A percentile compares a stretch with the other conserved stretches of the same genome.
phyloP scores from a whole-genome alignment of 129 eudicot genomes.

The Heracleum sosnowskyi region DNA sequence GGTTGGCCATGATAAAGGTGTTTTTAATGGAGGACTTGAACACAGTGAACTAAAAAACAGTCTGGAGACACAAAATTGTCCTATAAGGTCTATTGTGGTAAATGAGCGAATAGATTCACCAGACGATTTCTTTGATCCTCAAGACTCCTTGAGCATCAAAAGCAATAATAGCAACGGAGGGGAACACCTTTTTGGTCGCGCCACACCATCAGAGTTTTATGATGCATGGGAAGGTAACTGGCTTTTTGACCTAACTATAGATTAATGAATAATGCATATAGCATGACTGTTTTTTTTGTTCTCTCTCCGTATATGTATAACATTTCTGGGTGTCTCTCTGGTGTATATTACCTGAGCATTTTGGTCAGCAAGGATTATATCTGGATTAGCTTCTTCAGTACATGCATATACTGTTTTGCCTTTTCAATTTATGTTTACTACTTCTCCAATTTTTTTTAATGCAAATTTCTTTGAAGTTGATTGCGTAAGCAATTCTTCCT shows the following conservation, averaged over 20 bases:
- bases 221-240: slow-evolving; percentile 95
- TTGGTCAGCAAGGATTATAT: background rate
- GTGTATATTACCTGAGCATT: background rate
- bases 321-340: background rate
- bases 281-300: background rate
- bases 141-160: slow-evolving; percentile 54
- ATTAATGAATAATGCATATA: background rate
- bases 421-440: background rate
- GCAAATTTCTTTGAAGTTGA: background rate
- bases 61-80: slow-evolving; percentile 22
- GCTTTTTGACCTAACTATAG: background rate
- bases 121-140: slow-evolving; percentile 63
- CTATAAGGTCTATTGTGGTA: slow-evolving; percentile 16
- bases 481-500: background rate
- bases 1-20: slow-evolving; percentile 22
- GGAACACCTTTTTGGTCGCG: slow-evolving; percentile 31
- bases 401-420: background rate
- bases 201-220: slow-evolving; percentile 66
- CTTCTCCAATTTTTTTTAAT: background rate
- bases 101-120: slow-evolving; percentile 23
- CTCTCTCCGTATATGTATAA: background rate
- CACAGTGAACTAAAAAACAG: slow-evolving; percentile 17
- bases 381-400: background rate
- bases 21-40: slow-evolving; percentile 12
- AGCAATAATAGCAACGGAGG: slow-evolving; percentile 34